Evolutionary conservation across 805 yeast species (phyloP).

Genomic region (Yarrowia osloensis): DNA sequence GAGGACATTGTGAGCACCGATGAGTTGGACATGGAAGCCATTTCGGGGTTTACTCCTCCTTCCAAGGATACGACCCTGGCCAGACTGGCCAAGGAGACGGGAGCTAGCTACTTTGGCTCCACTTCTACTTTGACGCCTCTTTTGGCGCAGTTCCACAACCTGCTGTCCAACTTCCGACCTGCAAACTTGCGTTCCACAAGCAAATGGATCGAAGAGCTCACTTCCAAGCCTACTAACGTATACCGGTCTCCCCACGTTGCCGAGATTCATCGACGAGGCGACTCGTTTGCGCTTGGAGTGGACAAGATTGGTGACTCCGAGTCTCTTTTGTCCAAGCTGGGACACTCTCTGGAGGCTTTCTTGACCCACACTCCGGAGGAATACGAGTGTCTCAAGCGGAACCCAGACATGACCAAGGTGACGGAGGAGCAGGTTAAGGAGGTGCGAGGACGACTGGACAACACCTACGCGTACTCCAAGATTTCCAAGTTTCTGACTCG

Average conservation of each 20-base stretch:
- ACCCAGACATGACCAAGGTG: conserved; percentile 31
- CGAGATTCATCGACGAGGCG: conserved; percentile 29
- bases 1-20: conserved; percentile 60
- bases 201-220: conserved; percentile 32
- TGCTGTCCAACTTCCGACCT: conserved; percentile 63
- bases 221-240: background rate
- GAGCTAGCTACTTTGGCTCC: conserved; percentile 62
- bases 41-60: conserved; percentile 63
- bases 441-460: conserved; percentile 24
- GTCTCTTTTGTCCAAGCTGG: conserved; percentile 68
- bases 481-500: conserved; percentile 73
- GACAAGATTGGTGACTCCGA: conserved; percentile 71
- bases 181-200: conserved; percentile 41
- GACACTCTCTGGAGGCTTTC: conserved; percentile 76
- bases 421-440: background rate
- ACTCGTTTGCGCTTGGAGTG: conserved; percentile 63
- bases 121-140: conserved; percentile 85
- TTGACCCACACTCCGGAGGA: conserved; percentile 61
- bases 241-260: conserved; percentile 23
- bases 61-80: conserved; percentile 61
- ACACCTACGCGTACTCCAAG: conserved; percentile 71
- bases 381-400: conserved; percentile 48
- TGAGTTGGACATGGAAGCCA: conserved; percentile 63
- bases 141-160: conserved; percentile 70
- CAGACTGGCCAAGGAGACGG: conserved; percentile 48